These are phyloP conservation scores for Mortierella alpina DNA, from an alignment of 192 early-diverging fungal genomes.

Conservation along the genomic window DNA sequence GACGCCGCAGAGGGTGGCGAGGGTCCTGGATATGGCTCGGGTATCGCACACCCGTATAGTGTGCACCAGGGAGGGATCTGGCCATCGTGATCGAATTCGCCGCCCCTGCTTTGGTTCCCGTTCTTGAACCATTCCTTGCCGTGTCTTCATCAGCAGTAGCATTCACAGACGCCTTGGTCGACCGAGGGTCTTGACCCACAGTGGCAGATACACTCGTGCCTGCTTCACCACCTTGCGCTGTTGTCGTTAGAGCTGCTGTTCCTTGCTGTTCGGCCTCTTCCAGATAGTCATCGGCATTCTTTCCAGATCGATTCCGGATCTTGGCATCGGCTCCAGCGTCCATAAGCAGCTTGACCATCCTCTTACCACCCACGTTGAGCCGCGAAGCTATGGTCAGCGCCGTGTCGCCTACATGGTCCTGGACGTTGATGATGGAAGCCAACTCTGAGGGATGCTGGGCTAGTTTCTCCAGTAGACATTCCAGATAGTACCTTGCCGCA, in stretches of 20 bases:
- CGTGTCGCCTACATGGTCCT: conserved; percentile 87
- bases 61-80: too few relatives aligned
- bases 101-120: too few relatives aligned
- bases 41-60: too few relatives aligned
- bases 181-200: background rate
- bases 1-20: too few relatives aligned
- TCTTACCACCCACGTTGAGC: conserved; percentile 64
- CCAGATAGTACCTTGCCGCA: conserved; percentile 88
- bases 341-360: conserved; percentile 68
- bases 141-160: too few relatives aligned
- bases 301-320: conserved; percentile 72
- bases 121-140: too few relatives aligned
- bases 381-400: conserved; percentile 74
- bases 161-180: background rate
- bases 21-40: too few relatives aligned
- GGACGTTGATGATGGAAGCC: conserved; percentile 77
- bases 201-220: background rate
- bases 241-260: background rate
- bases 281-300: conserved; percentile 73
- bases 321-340: conserved; percentile 70
- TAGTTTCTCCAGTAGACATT: conserved; percentile 80
- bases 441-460: conserved; percentile 78
- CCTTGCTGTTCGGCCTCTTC: conserved; percentile 35
- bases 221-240: background rate
- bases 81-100: too few relatives aligned